A percentile compares a stretch with the other conserved stretches of the same genome.
Conservation (phyloP, 768 basidiomycete genomes). For the Amanita rimosa region DNA sequence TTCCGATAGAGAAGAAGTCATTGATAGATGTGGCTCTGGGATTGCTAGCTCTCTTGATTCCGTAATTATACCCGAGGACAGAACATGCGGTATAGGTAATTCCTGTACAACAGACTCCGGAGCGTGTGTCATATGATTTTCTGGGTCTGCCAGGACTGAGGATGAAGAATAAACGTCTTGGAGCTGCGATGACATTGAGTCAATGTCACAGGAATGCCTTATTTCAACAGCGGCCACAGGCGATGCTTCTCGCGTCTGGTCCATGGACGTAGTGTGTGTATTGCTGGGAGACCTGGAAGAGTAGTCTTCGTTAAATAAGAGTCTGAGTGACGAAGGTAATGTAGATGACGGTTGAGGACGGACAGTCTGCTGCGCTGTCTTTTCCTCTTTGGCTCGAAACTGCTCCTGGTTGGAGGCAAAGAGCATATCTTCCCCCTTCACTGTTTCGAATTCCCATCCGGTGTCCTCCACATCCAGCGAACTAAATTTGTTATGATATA, state of each 20-base stretch:
- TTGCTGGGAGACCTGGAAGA: neutral
- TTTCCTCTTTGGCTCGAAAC: slow-evolving; percentile 12
- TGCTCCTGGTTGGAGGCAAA: slow-evolving; percentile 8
- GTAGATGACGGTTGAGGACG: slow-evolving; percentile 36
- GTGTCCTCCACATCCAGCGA: slow-evolving; percentile 19
- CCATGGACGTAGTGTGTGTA: neutral
- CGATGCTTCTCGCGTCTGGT: neutral
- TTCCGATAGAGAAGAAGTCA: neutral
- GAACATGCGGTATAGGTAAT: neutral
- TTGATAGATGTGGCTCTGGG: neutral
- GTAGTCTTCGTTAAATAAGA: slow-evolving; percentile 62
- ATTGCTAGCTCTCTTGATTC: neutral
- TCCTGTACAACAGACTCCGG: neutral
- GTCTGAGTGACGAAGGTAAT: slow-evolving; percentile 68
- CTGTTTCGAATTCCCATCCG: slow-evolving; percentile 73
- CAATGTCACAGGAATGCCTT: neutral
- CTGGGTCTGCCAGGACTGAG: neutral
- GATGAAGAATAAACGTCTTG: neutral
- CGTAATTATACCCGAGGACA: neutral
- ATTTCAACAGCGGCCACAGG: neutral
- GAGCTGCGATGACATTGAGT: neutral
- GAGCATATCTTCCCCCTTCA: slow-evolving; percentile 27
- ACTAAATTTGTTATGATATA: slow-evolving; percentile 6
- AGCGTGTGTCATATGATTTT: neutral
- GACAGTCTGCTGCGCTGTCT: slow-evolving; percentile 30